These are phyloP conservation scores for Somion occarium DNA, from an alignment of 1,284 basidiomycete genomes.

Conservation along the genomic window DNA sequence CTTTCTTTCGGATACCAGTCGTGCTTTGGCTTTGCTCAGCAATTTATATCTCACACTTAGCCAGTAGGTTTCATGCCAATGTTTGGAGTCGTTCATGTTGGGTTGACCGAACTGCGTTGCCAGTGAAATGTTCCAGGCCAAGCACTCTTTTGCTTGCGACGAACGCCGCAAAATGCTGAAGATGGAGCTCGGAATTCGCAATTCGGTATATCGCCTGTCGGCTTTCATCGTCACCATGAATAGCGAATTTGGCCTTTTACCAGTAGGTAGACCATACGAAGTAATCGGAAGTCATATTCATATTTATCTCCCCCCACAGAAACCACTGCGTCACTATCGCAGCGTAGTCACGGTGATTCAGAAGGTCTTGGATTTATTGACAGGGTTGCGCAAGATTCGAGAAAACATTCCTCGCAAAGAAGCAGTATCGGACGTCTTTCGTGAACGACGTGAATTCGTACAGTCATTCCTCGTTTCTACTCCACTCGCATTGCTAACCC, in stretches of 20 bases:
- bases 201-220: slow-evolving; percentile 34
- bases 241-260: slow-evolving; percentile 45
- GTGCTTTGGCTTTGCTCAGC: slow-evolving; percentile 36
- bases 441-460: slow-evolving; percentile 43
- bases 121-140: slow-evolving; percentile 37
- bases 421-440: slow-evolving; percentile 36
- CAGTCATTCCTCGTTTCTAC: slow-evolving; percentile 6
- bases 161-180: slow-evolving; percentile 35
- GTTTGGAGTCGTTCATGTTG: slow-evolving; percentile 4
- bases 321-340: slow-evolving; percentile 44
- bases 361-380: slow-evolving; percentile 40
- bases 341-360: slow-evolving; percentile 36
- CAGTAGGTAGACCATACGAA: slow-evolving; percentile 29
- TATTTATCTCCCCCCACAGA: slow-evolving; percentile 25
- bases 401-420: slow-evolving; percentile 45
- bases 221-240: slow-evolving; percentile 40
- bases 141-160: slow-evolving; percentile 25
- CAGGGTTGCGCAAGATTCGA: slow-evolving; percentile 42
- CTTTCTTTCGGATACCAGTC: slow-evolving; percentile 39
- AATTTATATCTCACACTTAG: slow-evolving; percentile 43
- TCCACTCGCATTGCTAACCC: not conserved
- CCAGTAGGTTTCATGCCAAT: slow-evolving; percentile 27
- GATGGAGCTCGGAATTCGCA: slow-evolving; percentile 40
- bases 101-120: slow-evolving; percentile 6
- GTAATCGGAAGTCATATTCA: not conserved